These are phyloP conservation scores for Panellus pusillus DNA, from an alignment of 768 basidiomycete species.

Conservation along the genomic window DNA sequence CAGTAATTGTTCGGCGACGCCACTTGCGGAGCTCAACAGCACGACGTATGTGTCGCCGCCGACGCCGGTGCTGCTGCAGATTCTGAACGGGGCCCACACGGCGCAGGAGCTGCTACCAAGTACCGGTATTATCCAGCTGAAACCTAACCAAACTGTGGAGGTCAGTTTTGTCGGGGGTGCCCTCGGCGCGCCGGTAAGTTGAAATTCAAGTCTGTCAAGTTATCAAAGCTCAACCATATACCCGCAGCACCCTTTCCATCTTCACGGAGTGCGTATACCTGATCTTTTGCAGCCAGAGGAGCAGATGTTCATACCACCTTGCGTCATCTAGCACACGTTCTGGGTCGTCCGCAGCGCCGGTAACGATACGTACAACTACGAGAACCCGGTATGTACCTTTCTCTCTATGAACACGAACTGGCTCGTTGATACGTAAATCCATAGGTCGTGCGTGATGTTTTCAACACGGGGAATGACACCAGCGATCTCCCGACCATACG, in stretches of 20 bases:
- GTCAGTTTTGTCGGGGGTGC: slow-evolving; percentile 34
- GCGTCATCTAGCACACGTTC: slow-evolving; percentile 36
- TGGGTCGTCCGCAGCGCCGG: slow-evolving; percentile 44
- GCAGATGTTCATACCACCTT: neutral
- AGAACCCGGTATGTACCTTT: slow-evolving; percentile 43
- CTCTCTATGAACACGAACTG: neutral
- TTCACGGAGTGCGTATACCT: slow-evolving; percentile 41
- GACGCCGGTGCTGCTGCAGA: slow-evolving; percentile 49
- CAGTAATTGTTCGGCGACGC: neutral
- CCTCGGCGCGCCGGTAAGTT: slow-evolving; percentile 22
- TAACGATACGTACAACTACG: slow-evolving; percentile 39
- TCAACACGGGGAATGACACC: slow-evolving; percentile 36
- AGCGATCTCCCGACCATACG: slow-evolving; percentile 54
- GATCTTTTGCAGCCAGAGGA: no score
- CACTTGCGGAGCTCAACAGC: neutral
- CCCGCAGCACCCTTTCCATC: slow-evolving; percentile 43
- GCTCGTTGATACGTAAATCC: neutral
- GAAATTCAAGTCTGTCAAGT: neutral
- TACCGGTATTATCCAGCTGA: slow-evolving; percentile 36
- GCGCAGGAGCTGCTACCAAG: slow-evolving; percentile 34
- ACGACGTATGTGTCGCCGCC: slow-evolving; percentile 25
- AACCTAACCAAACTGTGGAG: slow-evolving; percentile 38
- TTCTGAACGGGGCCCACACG: slow-evolving; percentile 42
- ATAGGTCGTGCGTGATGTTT: slow-evolving; percentile 50
- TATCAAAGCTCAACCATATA: neutral